Base-by-base conservation (phyloP, 805 yeast genomes). In the Ogataea nakhonphanomensis region DNA sequence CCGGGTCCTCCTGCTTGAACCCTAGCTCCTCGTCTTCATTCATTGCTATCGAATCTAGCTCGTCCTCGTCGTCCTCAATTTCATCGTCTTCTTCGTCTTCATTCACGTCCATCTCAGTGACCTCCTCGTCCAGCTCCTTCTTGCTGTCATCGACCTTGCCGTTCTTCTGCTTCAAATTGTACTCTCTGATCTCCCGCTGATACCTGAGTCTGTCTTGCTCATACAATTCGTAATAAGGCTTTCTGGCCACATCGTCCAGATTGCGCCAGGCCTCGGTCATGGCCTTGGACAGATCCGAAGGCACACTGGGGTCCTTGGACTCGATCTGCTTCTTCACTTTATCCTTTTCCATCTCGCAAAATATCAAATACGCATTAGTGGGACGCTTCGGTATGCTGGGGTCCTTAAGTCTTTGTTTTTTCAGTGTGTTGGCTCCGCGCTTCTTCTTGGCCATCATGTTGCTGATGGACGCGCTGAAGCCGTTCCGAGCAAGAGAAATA, bases 381-480 rank as follows among this genome's bases (percentile, higher is more conserved):
- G 96, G 96, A 54, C 95, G 72, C 53, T 84, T 87, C 14, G 96
- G 97, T 54, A 83, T 72, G 50, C 79, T 80, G 8, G 96, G 96
- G 60, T 89, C 95, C 53, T 89, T 76, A 8, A 72, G 69, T 33
- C 51, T 66, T 37, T 54, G 50, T 40, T 55, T 49, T 45, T 60
- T 51, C 48, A 51, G 38, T 22, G 54, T 51, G 24, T 49, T 48
- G 50, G 55, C 42, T 56, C 61, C 53, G 33, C 55, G 44, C 57
- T 54, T 52, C 45, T 58, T 60, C 41, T 58, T 56, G 31, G 64
- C 57, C 22, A 59, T 41, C 8, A 50, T 26, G 13, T 29, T 30
- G n/a, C 35, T 40, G 29, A 37, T 25, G 14, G 48, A 30, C 6
- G 47, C 41, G 11, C 45, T 43, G 10, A 44, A 17, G 29, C 41